These are phyloP conservation scores for Kwoniella bestiolae DNA, from an alignment of 768 basidiomycete genomes.

Conservation along the genomic window DNA sequence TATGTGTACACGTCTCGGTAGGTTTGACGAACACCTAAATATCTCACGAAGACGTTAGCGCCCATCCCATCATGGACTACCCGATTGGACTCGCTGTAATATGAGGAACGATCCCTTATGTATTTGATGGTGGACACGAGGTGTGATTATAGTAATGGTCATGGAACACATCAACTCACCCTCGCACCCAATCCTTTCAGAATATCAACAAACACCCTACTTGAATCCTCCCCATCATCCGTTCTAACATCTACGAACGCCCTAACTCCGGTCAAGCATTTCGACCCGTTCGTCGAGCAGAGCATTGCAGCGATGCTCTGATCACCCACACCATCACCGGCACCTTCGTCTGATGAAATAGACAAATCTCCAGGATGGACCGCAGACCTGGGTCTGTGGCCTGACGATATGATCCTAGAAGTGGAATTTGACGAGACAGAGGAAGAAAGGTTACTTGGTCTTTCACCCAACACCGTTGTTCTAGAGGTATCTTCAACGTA, in stretches of 20 bases:
- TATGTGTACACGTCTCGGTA: slow-evolving; percentile 54
- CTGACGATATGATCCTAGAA: slow-evolving; percentile 17
- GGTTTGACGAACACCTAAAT: slow-evolving; percentile 52
- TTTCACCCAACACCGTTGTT: neutral
- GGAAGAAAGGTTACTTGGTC: slow-evolving; percentile 19
- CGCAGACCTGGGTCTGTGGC: slow-evolving; percentile 34
- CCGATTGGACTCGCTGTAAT: too few relatives aligned
- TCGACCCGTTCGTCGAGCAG: slow-evolving; percentile 29
- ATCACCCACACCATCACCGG: slow-evolving; percentile 27
- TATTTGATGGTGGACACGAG: too few relatives aligned
- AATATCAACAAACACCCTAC: slow-evolving; percentile 53
- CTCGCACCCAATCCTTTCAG: slow-evolving; percentile 53
- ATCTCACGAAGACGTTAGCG: neutral
- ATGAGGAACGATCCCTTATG: too few relatives aligned
- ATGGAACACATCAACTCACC: slow-evolving; percentile 39
- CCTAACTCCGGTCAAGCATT: slow-evolving; percentile 54
- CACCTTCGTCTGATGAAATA: slow-evolving; percentile 10
- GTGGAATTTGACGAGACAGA: slow-evolving; percentile 11
- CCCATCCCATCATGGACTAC: too few relatives aligned
- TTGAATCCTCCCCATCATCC: slow-evolving; percentile 54
- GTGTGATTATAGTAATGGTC: too few relatives aligned
- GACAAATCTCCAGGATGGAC: slow-evolving; percentile 22
- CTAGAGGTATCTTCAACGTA: neutral
- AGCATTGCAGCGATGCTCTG: slow-evolving; percentile 42
- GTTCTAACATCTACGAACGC: slow-evolving; percentile 58